Conservation (phyloP, 805 yeast genomes). For the Kurtzmaniella cleridarum region DNA sequence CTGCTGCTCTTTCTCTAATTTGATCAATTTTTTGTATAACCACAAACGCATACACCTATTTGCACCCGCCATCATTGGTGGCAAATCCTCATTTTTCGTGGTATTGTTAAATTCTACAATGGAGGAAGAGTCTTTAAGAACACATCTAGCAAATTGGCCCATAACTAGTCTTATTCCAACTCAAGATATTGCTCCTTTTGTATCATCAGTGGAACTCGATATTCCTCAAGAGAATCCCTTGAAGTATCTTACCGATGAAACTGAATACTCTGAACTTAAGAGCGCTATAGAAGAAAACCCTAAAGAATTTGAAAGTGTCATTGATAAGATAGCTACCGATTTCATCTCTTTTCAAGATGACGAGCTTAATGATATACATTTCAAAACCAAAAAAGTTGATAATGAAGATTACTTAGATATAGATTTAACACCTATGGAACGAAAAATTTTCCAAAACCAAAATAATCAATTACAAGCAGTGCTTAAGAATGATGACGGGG, state of each 20-base stretch:
- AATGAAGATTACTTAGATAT: too few relatives aligned
- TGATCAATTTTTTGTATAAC: conserved; percentile 4
- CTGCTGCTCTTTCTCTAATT: neutral
- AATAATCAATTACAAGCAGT: too few relatives aligned
- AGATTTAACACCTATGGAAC: too few relatives aligned
- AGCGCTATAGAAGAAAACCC: conserved; percentile 10
- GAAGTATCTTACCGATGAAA: conserved; percentile 3
- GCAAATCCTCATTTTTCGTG: conserved; percentile 2
- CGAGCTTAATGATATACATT: conserved; percentile 25
- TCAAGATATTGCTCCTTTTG: conserved; percentile 17
- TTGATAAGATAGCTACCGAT: conserved; percentile 14
- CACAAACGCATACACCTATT: conserved; percentile 1
- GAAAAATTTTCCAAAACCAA: too few relatives aligned
- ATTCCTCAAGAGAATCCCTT: conserved; percentile 2
- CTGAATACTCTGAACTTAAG: conserved; percentile 6
- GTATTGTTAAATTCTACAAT: neutral
- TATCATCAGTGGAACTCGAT: conserved; percentile 8
- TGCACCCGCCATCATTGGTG: conserved; percentile 3
- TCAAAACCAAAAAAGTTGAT: conserved; percentile 17
- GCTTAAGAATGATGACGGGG: too few relatives aligned
- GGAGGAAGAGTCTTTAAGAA: conserved; percentile 1
- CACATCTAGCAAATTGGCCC: neutral
- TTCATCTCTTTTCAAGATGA: conserved; percentile 15
- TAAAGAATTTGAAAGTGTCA: conserved; percentile 6
- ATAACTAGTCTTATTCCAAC: conserved; percentile 15